Conservation (phyloP, 139 green algal species). For the Chlorella sp. region DNA sequence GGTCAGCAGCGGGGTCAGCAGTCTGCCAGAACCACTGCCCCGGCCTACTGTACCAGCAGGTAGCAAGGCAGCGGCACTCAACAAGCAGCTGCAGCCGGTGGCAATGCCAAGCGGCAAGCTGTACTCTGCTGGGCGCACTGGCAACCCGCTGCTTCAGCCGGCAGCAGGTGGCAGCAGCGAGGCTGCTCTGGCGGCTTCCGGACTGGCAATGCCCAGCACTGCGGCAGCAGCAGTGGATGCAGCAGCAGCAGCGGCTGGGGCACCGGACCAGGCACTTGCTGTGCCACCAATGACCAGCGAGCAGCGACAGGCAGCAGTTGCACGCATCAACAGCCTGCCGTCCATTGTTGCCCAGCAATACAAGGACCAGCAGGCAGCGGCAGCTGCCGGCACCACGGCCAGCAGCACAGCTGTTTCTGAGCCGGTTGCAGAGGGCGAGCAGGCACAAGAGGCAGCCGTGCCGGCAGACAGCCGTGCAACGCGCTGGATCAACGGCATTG, state of each 20-base stretch:
- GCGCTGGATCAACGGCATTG: neutral
- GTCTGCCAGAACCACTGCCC: neutral
- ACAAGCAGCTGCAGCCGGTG: conserved; percentile 4
- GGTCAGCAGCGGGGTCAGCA: neutral
- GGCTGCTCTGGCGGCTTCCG: no score
- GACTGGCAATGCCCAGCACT: no score
- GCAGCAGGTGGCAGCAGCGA: neutral
- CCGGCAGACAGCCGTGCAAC: neutral
- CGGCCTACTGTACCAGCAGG: neutral
- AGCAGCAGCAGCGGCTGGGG: neutral
- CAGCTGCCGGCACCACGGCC: neutral
- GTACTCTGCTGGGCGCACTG: neutral
- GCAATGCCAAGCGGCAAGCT: conserved; percentile 2
- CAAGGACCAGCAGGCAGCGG: no score
- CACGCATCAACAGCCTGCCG: conserved; percentile 25
- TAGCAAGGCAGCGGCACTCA: neutral
- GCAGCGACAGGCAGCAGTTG: conserved; percentile 1
- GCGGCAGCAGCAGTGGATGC: neutral
- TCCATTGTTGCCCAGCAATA: neutral
- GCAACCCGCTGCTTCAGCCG: no score
- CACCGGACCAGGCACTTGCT: neutral
- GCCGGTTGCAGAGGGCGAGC: neutral
- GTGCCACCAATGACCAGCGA: neutral
- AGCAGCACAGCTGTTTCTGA: neutral
- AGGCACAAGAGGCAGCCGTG: neutral